These are phyloP conservation scores for Magnaporthiopsis rhizophila DNA, from an alignment of 2,329 filamentous ascomycete genomes.

Conservation along the genomic window DNA sequence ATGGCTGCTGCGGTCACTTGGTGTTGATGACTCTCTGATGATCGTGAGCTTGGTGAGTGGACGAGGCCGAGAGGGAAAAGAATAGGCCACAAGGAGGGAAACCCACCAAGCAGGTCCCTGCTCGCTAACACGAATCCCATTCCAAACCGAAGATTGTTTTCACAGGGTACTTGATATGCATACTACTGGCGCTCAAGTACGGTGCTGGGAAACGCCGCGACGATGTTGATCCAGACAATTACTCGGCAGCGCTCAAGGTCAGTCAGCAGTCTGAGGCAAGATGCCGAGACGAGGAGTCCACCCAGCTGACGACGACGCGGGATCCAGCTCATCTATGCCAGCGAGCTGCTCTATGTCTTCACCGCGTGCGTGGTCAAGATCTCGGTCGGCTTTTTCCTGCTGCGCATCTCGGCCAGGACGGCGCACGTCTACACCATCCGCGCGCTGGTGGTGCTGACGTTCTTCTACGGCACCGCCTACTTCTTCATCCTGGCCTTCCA, in stretches of 20 bases:
- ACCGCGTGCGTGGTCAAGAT: slow-evolving; percentile 28
- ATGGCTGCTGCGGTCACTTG: slow-evolving; percentile 4
- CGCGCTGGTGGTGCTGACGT: slow-evolving; percentile 19
- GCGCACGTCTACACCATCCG: slow-evolving; percentile 25
- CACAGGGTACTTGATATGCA: slow-evolving; percentile 2
- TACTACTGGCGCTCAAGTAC: not conserved
- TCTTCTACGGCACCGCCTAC: slow-evolving; percentile 26
- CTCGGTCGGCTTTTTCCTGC: slow-evolving; percentile 30
- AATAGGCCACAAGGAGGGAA: not conserved
- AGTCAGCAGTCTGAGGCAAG: not conserved
- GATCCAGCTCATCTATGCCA: slow-evolving; percentile 4
- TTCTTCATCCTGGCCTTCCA: slow-evolving; percentile 32
- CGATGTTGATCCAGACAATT: slow-evolving; percentile 1
- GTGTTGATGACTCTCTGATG: slow-evolving; percentile 2
- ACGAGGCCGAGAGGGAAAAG: not conserved
- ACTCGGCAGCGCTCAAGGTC: slow-evolving; percentile 3
- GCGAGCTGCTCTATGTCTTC: slow-evolving; percentile 25
- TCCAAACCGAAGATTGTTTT: not conserved
- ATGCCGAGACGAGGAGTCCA: no score
- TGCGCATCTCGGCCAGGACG: slow-evolving; percentile 23
- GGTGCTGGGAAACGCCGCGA: slow-evolving; percentile 1
- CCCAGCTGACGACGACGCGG: not conserved
- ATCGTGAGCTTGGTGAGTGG: not conserved
- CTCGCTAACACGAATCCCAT: not conserved
- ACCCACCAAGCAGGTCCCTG: not conserved